Evolutionary conservation across 2,329 filamentous ascomycete genomes (phyloP).

Genomic region (Stromatinia cepivora): DNA sequence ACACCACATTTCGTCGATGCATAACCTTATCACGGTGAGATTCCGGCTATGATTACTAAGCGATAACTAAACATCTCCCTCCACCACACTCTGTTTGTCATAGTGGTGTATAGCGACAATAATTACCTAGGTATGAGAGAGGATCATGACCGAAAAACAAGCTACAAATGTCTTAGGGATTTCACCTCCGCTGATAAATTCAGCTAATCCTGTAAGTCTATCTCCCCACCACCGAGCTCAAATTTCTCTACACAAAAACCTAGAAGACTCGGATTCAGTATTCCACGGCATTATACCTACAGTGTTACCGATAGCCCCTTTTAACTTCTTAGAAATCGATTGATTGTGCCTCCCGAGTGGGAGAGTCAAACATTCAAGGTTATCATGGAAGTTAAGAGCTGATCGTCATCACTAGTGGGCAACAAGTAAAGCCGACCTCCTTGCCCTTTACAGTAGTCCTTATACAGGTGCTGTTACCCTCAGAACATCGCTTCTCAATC

Average conservation of each 20-base stretch:
- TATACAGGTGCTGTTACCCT: conserved; percentile 74
- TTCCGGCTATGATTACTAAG: not conserved
- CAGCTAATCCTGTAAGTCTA: conserved; percentile 56
- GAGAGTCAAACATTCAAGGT: not conserved
- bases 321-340: not conserved
- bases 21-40: not conserved
- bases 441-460: conserved; percentile 58
- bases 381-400: not conserved
- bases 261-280: not conserved
- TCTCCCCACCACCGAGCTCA: not conserved
- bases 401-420: conserved; percentile 54
- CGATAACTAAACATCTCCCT: not conserved
- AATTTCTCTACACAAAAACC: not conserved
- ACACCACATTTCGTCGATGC: too few relatives aligned
- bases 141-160: not conserved
- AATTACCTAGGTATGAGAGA: not conserved
- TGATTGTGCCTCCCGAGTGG: not conserved
- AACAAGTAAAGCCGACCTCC: conserved; percentile 62
- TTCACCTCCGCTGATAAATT: conserved; percentile 64
- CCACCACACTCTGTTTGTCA: not conserved
- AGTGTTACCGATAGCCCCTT: not conserved
- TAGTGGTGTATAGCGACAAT: not conserved
- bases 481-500: conserved; percentile 64
- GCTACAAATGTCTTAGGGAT: conserved; percentile 23
- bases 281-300: not conserved